Evolutionary conservation across 208 protist genomes (phyloP).

Genomic region (Endotrypanum monterogeii): DNA sequence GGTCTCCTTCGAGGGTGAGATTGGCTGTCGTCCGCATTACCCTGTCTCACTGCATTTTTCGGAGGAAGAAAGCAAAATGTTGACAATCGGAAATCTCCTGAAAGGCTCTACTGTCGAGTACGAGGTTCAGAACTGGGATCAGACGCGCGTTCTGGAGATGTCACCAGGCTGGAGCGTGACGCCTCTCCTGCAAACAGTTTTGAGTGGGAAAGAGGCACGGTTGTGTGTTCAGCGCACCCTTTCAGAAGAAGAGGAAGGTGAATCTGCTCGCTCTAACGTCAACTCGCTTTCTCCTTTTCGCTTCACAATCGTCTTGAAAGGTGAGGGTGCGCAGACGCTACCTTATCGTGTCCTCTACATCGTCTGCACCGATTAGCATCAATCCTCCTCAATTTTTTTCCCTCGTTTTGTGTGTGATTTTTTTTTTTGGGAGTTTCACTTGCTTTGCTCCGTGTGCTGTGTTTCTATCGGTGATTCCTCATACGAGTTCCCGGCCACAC

Average conservation of each 20-base stretch:
- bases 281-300: constrained; percentile 25
- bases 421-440: background rate
- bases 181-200: constrained; percentile 10
- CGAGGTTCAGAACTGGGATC: constrained; percentile 27
- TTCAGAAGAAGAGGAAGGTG: background rate
- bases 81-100: constrained; percentile 24
- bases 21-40: constrained; percentile 24
- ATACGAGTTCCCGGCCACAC: background rate
- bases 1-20: constrained; percentile 25
- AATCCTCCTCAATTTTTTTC: background rate
- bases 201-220: constrained; percentile 13
- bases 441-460: background rate
- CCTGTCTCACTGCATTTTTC: constrained; percentile 24
- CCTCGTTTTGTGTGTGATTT: background rate
- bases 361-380: constrained; percentile 22
- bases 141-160: constrained; percentile 20
- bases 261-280: background rate
- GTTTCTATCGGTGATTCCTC: background rate
- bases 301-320: constrained; percentile 28
- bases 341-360: constrained; percentile 16
- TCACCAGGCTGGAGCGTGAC: constrained; percentile 16
- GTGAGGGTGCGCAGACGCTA: constrained; percentile 11
- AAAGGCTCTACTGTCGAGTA: constrained; percentile 25
- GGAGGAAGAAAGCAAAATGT: constrained; percentile 23
- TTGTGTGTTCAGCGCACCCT: constrained; percentile 13